phyloP scores from a whole-genome alignment of 495 filamentous ascomycete genomes.

The Neurospora discreta region DNA sequence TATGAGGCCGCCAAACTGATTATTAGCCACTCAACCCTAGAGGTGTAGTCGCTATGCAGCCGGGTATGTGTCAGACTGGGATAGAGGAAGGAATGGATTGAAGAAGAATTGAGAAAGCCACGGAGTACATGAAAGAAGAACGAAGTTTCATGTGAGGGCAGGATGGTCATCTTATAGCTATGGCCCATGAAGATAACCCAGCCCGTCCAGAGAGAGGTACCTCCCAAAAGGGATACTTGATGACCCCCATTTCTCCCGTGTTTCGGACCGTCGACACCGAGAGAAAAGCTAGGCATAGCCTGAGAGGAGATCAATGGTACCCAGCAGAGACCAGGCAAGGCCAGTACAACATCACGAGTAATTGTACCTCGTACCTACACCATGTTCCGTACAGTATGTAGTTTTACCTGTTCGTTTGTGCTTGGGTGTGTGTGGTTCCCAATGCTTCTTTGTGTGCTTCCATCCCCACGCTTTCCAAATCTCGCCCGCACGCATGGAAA shows the following conservation, averaged over 20 bases:
- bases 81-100: neutral
- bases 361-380: neutral
- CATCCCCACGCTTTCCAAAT: neutral
- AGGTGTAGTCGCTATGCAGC: neutral
- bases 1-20: neutral
- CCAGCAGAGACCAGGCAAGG: neutral
- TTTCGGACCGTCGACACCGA: slow-evolving; percentile 40
- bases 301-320: slow-evolving; percentile 11
- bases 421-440: neutral
- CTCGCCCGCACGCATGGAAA: neutral
- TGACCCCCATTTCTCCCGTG: slow-evolving; percentile 29
- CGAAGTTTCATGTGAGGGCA: neutral
- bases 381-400: neutral
- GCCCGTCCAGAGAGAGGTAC: neutral
- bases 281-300: slow-evolving; percentile 27
- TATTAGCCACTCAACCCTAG: neutral
- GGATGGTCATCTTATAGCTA: slow-evolving; percentile 15
- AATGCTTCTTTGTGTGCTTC: neutral
- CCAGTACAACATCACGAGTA: neutral
- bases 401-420: neutral
- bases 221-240: neutral
- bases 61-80: neutral
- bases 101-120: neutral
- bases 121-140: neutral
- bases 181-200: neutral